Base-by-base conservation (phyloP, 2,329 filamentous ascomycete genomes). In the Cryphonectria nitschkei region DNA sequence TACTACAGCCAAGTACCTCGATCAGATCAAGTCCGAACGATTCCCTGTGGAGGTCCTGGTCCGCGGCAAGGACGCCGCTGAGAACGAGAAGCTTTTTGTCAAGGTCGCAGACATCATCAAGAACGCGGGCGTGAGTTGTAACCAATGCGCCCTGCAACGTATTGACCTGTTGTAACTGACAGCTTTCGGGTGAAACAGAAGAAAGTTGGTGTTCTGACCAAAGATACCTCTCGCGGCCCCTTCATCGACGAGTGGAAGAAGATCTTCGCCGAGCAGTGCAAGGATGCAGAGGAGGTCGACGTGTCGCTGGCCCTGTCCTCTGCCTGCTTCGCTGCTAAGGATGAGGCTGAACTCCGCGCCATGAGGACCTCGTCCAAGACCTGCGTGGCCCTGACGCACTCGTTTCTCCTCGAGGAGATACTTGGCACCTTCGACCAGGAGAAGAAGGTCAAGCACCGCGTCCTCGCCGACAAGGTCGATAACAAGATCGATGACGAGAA, bases 351-450 rank as follows among this genome's bases (percentile, higher is more conserved):
- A 82, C 86, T 99, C 75, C 93, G 95, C 75, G 92, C 93, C 14
- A 98, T 99, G 87, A 91, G 97, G 78, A 97, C 95, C 75, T 94
- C 95, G 5, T 96, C 96, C 69, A 93, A 96, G 79, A 95, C 96
- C 63, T 98, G 95, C 76, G 95, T 97, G 75, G 95, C 94, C 71
- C 85, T 98, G 72, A 97, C 98, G 91, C 94, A 94, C 66, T 94
- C 95, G 72, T 99, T 96, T 82, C 98, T 98, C 80, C 91, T 99
- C 75, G 96, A 99, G 79, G 95, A 98, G 80, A 98, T 99, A 95
- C 97, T 95, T 66, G 92, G 93, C 76, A 92, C 98, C 67, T 89
- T 99, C 72, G 96, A 99, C 78, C 92, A 95, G 75, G 97, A 98
- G 81, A 98, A 97, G 85, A 97, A 97, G 79, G 94, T 98, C 79